These are phyloP conservation scores for Cyclocybe cylindracea DNA, from an alignment of 768 basidiomycete genomes.

Conservation along the genomic window DNA sequence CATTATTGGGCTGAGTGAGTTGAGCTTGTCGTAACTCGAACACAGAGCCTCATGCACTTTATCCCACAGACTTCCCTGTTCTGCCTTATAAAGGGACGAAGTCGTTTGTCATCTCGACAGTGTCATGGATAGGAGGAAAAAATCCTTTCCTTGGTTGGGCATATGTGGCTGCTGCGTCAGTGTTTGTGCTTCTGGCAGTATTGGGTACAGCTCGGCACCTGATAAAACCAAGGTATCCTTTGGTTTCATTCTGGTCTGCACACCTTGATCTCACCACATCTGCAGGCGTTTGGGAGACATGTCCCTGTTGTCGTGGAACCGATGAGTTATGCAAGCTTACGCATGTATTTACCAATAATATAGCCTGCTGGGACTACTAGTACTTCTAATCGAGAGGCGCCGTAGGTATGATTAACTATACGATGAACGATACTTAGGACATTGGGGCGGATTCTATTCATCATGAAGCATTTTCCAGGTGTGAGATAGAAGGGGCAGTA, in stretches of 20 bases:
- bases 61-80: constrained; percentile 83
- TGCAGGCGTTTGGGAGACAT: constrained; percentile 82
- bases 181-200: constrained; percentile 88
- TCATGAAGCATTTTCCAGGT: background rate
- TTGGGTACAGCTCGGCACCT: constrained; percentile 90
- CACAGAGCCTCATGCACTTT: constrained; percentile 11
- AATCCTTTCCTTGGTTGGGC: constrained; percentile 99
- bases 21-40: constrained; percentile 3
- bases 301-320: constrained; percentile 86
- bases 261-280: constrained; percentile 7
- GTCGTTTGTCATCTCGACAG: constrained; percentile 94
- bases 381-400: background rate
- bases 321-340: constrained; percentile 31
- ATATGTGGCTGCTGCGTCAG: constrained; percentile 84
- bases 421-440: background rate
- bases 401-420: background rate
- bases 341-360: constrained; percentile 24
- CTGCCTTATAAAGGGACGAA: constrained; percentile 91
- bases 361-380: background rate
- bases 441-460: background rate
- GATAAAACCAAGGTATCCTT: constrained; percentile 80
- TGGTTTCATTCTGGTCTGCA: background rate
- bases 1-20: constrained; percentile 79
- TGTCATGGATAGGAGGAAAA: constrained; percentile 98
- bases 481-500: constrained; percentile 18